A percentile compares a stretch with the other conserved stretches of the same genome.
Evolutionary conservation across 2,329 filamentous ascomycete species (phyloP).

Genomic region (Colletotrichum sp.): DNA sequence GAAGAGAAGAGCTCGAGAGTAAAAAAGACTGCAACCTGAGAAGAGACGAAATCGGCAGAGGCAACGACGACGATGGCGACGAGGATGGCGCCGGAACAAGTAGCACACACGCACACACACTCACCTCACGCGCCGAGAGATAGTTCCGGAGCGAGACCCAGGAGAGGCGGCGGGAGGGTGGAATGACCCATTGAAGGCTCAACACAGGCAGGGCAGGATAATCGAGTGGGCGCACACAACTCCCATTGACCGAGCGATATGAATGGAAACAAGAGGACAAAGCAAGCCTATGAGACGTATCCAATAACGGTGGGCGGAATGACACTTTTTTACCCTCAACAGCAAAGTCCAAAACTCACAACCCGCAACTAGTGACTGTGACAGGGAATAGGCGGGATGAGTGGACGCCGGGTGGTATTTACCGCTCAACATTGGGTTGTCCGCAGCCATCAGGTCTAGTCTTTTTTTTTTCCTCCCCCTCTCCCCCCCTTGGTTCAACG

Average conservation of each 20-base stretch:
- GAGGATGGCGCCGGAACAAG: background rate
- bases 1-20: background rate
- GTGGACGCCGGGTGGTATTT: background rate
- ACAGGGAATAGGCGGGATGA: background rate
- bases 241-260: background rate
- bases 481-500: background rate
- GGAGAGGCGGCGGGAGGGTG: background rate
- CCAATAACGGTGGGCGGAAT: background rate
- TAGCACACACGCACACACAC: background rate
- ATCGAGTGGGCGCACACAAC: background rate
- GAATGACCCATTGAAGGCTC: background rate
- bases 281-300: background rate
- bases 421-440: background rate
- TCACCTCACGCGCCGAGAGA: background rate
- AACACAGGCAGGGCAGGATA: background rate
- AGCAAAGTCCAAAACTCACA: background rate
- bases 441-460: background rate
- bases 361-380: background rate
- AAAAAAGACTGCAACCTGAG: background rate
- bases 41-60: background rate
- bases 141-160: background rate
- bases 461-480: background rate
- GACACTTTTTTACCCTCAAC: background rate
- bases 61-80: background rate
- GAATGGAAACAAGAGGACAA: background rate